These are phyloP conservation scores for Microbotryum intermedium DNA, from an alignment of 1,284 basidiomycete species.

Conservation along the genomic window DNA sequence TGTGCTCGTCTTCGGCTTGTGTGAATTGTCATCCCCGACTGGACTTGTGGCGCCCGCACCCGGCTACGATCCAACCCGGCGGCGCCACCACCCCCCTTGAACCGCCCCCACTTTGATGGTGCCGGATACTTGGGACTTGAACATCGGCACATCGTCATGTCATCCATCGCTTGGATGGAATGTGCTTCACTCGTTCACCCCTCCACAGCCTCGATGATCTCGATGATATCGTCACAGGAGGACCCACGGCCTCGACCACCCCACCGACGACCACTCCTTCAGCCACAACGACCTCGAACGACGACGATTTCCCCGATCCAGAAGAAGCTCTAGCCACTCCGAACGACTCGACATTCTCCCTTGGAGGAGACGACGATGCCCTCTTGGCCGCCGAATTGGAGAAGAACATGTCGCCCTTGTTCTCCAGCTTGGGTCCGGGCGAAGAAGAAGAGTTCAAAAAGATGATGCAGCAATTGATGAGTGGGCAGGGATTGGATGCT, in stretches of 20 bases:
- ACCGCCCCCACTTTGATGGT: too few species aligned
- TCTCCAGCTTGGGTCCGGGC: conserved; percentile 52
- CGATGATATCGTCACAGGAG: conserved; percentile 20
- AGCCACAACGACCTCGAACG: conserved; percentile 23
- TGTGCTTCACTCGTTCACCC: too few species aligned
- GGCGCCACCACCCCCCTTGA: too few species aligned
- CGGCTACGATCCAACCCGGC: too few species aligned
- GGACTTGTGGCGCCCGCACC: too few species aligned
- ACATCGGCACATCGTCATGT: too few species aligned
- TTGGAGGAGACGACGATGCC: conserved; percentile 46
- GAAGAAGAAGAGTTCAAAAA: conserved; percentile 33
- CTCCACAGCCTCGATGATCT: conserved; percentile 18
- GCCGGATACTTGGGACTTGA: too few species aligned
- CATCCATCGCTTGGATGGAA: too few species aligned
- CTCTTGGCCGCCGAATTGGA: conserved; percentile 55
- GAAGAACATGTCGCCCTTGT: conserved; percentile 73
- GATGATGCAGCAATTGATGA: conserved; percentile 13
- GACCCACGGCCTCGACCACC: conserved; percentile 48
- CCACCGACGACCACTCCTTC: conserved; percentile 27
- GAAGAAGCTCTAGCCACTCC: conserved; percentile 33
- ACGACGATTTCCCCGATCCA: conserved; percentile 44
- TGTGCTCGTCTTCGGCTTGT: too few species aligned
- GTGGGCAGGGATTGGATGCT: too few species aligned
- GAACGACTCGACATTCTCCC: conserved; percentile 17
- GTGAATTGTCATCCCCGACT: too few species aligned